Conservation (phyloP, 2,329 filamentous ascomycete species). For the Aureobasidium sp. region DNA sequence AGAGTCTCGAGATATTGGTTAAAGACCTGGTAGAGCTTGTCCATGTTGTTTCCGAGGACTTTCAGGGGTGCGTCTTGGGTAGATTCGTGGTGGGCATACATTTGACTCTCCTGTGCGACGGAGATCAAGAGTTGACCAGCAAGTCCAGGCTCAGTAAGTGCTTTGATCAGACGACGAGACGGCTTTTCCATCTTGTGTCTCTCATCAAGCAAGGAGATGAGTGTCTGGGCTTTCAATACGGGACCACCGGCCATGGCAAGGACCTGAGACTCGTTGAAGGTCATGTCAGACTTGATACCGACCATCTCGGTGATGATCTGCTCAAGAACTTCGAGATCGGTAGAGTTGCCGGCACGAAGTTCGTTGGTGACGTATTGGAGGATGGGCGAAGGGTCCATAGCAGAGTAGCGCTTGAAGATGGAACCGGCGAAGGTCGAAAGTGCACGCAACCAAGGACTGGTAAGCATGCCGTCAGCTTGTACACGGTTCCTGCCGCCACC, state of each 20-base stretch:
- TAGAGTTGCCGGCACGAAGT: conserved; percentile 71
- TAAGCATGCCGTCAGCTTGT: conserved; percentile 61
- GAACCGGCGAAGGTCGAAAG: conserved; percentile 84
- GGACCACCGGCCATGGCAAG: conserved; percentile 82
- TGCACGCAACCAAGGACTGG: conserved; percentile 85
- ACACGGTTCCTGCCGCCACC: conserved; percentile 49
- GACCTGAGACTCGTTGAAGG: conserved; percentile 82
- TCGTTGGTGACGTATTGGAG: conserved; percentile 85
- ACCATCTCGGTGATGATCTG: conserved; percentile 90
- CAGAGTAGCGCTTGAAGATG: conserved; percentile 76
- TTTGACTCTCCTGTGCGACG: conserved; percentile 80
- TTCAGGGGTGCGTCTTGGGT: conserved; percentile 76
- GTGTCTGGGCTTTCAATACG: conserved; percentile 66
- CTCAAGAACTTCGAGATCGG: conserved; percentile 82
- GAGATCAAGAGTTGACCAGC: conserved; percentile 79
- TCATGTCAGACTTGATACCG: conserved; percentile 76
- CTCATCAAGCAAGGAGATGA: conserved; percentile 71
- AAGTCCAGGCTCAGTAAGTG: conserved; percentile 67
- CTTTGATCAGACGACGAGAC: conserved; percentile 69
- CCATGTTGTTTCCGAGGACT: conserved; percentile 75
- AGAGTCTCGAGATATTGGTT: conserved; percentile 85
- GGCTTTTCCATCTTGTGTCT: conserved; percentile 60
- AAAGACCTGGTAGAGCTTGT: conserved; percentile 80
- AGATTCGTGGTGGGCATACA: conserved; percentile 68
- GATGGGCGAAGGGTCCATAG: conserved; percentile 75